A percentile compares a stretch with the other conserved stretches of the same genome.
These are phyloP conservation scores for Candida maltosa DNA, from an alignment of 805 yeast genomes.

Conservation along the genomic window DNA sequence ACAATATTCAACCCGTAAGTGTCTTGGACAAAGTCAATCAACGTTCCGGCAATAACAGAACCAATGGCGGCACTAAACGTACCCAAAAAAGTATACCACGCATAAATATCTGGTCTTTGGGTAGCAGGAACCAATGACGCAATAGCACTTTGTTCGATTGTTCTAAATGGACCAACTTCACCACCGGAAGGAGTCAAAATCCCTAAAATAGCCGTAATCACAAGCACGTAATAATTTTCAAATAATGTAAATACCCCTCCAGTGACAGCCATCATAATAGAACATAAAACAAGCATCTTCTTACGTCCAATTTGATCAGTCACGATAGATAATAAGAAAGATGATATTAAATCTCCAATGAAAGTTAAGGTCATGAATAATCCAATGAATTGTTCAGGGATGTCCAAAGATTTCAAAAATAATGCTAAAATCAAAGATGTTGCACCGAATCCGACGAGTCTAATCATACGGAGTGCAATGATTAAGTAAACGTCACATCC, in stretches of 20 bases:
- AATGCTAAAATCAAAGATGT: conserved; percentile 40
- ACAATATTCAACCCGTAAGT: conserved; percentile 15
- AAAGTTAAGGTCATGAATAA: conserved; percentile 46
- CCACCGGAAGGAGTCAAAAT: conserved; percentile 58
- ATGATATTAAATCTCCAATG: conserved; percentile 49
- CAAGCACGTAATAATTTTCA: conserved; percentile 30
- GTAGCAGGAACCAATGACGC: conserved; percentile 43
- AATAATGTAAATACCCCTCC: conserved; percentile 37
- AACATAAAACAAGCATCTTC: conserved; percentile 35
- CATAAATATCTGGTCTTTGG: conserved; percentile 50
- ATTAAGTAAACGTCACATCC: conserved; percentile 31
- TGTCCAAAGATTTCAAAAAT: conserved; percentile 39
- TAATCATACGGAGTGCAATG: conserved; percentile 27
- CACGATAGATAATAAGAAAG: conserved; percentile 42
- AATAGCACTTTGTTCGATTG: conserved; percentile 52
- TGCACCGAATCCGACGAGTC: conserved; percentile 37
- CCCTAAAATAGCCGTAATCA: conserved; percentile 42
- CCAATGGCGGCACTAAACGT: conserved; percentile 47
- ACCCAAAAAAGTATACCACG: conserved; percentile 55
- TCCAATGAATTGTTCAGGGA: conserved; percentile 45
- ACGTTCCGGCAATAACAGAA: conserved; percentile 35
- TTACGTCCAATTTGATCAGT: conserved; percentile 50
- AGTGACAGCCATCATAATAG: conserved; percentile 40
- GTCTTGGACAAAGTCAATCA: conserved; percentile 15
- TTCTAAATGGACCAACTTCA: conserved; percentile 57